phyloP scores from a whole-genome alignment of 441 rosid genomes.

The Populus hybrid region DNA sequence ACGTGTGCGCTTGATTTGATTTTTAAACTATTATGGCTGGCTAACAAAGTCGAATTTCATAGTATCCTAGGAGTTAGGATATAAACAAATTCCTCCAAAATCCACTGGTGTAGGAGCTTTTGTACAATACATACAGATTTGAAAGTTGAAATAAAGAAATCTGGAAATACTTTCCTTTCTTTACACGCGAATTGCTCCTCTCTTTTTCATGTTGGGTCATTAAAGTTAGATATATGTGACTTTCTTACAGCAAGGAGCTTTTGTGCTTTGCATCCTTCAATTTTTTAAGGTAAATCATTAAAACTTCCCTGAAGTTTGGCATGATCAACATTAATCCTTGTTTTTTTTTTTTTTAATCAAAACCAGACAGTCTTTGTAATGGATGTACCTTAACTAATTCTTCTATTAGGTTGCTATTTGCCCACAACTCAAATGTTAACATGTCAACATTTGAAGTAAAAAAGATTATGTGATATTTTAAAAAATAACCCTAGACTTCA shows the following conservation, averaged over 20 bases:
- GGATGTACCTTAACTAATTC: no score
- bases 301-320: not conserved
- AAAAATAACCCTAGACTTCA: no score
- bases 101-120: conserved; percentile 2
- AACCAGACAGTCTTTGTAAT: no score
- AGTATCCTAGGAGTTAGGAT: not conserved
- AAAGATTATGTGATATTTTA: no score
- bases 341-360: no score
- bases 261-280: not conserved
- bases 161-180: not conserved
- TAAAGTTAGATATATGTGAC: not conserved
- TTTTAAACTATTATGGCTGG: not conserved
- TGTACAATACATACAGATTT: not conserved
- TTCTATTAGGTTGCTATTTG: no score
- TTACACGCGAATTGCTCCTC: conserved; percentile 6
- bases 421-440: no score
- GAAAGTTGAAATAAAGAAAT: conserved; percentile 2
- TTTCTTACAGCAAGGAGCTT: not conserved
- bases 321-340: no score
- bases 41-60: not conserved
- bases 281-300: not conserved
- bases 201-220: not conserved
- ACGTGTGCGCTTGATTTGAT: not conserved
- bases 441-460: no score
- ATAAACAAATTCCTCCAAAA: not conserved